Conservation (phyloP, 371 early-diverging fungal species). For the Lichtheimia corymbifera region DNA sequence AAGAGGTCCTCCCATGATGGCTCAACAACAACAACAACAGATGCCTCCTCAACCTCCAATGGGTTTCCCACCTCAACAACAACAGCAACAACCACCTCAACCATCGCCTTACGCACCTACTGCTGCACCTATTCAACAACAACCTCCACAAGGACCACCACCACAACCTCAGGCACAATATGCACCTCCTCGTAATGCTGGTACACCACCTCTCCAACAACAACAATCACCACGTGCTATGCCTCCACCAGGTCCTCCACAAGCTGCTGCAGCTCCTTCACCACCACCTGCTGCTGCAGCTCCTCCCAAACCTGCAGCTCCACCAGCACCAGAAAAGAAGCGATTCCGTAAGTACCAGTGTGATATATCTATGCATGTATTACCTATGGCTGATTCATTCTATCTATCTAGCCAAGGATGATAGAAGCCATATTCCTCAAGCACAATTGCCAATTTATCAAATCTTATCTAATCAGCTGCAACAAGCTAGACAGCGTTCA, state of each 20-base stretch:
- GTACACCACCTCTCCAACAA: not conserved
- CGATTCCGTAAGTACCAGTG: conserved; percentile 23
- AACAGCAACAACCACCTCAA: conserved; percentile 8
- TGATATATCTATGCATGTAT: not conserved
- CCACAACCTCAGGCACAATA: not conserved
- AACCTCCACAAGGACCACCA: conserved; percentile 1
- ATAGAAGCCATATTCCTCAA: conserved; percentile 78
- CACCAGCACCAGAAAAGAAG: conserved; percentile 24
- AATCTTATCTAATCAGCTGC: conserved; percentile 48
- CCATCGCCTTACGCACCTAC: conserved; percentile 6
- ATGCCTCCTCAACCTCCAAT: not conserved
- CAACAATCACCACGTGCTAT: conserved; percentile 7
- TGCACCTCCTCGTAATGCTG: conserved; percentile 1
- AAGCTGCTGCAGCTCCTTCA: not conserved
- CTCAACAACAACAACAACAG: conserved; percentile 4
- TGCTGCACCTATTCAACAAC: conserved; percentile 3
- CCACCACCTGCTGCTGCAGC: conserved; percentile 12
- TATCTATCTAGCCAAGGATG: conserved; percentile 61
- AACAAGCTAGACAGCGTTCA: conserved; percentile 50
- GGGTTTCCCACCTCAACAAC: not conserved
- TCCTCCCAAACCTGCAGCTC: conserved; percentile 17
- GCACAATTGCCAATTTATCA: conserved; percentile 62
- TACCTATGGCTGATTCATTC: not conserved
- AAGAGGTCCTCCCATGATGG: not conserved
- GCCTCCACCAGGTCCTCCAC: conserved; percentile 8